Percentiles rank a stretch among this genome's conserved stretches.
These are phyloP conservation scores for Pascua sp. DNA, from an alignment of 1,284 basidiomycete species.

Conservation along the genomic window DNA sequence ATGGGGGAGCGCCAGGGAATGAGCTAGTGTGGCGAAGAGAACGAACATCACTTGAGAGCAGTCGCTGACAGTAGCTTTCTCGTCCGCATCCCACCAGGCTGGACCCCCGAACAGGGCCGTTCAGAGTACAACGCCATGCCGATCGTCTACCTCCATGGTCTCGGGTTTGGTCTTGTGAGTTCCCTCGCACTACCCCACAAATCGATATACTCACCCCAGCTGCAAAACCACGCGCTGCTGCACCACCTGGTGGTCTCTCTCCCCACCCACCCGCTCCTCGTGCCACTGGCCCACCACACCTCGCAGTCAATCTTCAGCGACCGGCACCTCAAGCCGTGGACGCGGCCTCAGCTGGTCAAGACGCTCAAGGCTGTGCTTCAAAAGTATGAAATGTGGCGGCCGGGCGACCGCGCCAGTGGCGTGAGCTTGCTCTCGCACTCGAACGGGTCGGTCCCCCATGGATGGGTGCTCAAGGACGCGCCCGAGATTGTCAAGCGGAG, in stretches of 20 bases:
- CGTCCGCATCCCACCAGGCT: slow-evolving; percentile 63
- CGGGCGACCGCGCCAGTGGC: slow-evolving; percentile 48
- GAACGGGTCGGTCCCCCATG: slow-evolving; percentile 55
- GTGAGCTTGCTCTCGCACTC: slow-evolving; percentile 81
- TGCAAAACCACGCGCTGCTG: slow-evolving; percentile 51
- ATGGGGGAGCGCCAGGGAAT: no score
- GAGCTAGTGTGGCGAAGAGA: no score
- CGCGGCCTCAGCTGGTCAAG: slow-evolving; percentile 59
- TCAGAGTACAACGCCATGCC: slow-evolving; percentile 56
- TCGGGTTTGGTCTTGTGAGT: slow-evolving; percentile 67
- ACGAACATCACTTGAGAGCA: not conserved
- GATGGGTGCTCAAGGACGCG: slow-evolving; percentile 65
- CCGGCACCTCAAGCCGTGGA: slow-evolving; percentile 66
- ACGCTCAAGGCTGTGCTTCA: slow-evolving; percentile 61
- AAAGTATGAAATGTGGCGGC: slow-evolving; percentile 60
- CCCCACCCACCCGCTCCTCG: slow-evolving; percentile 67
- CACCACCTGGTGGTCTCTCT: slow-evolving; percentile 51
- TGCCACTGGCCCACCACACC: slow-evolving; percentile 78
- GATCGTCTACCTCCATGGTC: slow-evolving; percentile 78
- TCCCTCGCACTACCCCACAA: not conserved
- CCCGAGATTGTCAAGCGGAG: slow-evolving; percentile 67
- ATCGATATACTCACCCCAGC: slow-evolving; percentile 44
- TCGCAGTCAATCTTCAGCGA: slow-evolving; percentile 78
- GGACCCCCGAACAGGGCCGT: slow-evolving; percentile 54
- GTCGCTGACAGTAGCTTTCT: slow-evolving; percentile 59